phyloP scores from a whole-genome alignment of 306 rosid genomes.

The Coriaria nepalensis region DNA sequence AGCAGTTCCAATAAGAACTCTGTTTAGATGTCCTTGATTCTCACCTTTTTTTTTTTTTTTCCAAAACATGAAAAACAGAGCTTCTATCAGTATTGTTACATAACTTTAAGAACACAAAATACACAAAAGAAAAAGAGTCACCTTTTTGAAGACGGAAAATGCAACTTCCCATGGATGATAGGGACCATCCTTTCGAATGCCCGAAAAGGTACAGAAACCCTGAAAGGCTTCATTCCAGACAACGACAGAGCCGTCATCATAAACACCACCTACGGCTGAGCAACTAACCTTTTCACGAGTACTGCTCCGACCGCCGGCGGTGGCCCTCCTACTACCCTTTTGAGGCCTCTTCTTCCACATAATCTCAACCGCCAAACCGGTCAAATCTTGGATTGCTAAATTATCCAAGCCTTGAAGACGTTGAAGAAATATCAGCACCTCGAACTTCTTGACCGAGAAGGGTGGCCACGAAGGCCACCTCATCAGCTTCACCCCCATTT shows the following conservation, averaged over 20 bases:
- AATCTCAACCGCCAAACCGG: slow-evolving; percentile 11
- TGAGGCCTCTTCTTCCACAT: slow-evolving; percentile 23
- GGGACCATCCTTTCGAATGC: slow-evolving; percentile 14
- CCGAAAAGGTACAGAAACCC: slow-evolving; percentile 13
- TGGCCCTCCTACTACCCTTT: slow-evolving; percentile 15
- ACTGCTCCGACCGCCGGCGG: slow-evolving; percentile 10
- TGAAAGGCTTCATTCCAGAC: slow-evolving; percentile 22
- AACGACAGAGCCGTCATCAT: slow-evolving; percentile 7
- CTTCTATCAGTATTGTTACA: not conserved
- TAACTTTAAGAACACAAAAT: not conserved
- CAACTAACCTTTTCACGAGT: slow-evolving; percentile 12
- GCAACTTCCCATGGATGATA: slow-evolving; percentile 20
- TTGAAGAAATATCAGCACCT: slow-evolving; percentile 6
- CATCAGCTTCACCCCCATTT: slow-evolving; percentile 25
- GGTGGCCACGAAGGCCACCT: slow-evolving; percentile 32
- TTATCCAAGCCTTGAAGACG: slow-evolving; percentile 5
- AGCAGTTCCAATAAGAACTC: slow-evolving; percentile 16
- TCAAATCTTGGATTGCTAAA: not conserved
- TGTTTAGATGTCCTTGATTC: slow-evolving; percentile 13
- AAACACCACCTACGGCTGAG: slow-evolving; percentile 7
- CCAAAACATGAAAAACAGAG: not conserved
- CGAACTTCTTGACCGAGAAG: slow-evolving; percentile 16
- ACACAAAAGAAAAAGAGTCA: not conserved
- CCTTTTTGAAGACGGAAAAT: slow-evolving; percentile 13
- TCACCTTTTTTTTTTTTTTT: slow-evolving; percentile 15